Percentiles rank a stretch among this genome's conserved stretches.
These are phyloP conservation scores for Acer yangbiense DNA, from an alignment of 345 rosid species.

Conservation along the genomic window DNA sequence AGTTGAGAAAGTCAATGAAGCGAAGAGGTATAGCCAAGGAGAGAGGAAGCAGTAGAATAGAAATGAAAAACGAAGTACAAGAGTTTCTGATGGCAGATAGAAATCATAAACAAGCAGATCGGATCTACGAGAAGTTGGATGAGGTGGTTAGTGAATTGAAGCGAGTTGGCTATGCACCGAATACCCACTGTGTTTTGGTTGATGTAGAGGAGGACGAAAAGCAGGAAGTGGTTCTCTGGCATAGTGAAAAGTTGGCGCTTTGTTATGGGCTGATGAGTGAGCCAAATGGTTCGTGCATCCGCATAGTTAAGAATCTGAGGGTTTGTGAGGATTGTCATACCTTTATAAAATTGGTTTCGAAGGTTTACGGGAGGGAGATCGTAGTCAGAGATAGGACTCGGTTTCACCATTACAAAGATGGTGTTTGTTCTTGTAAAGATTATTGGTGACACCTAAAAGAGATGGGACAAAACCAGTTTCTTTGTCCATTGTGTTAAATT, in stretches of 20 bases:
- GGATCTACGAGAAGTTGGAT: constrained; percentile 44
- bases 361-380: constrained; percentile 31
- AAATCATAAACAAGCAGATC: constrained; percentile 41
- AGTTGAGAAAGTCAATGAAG: constrained; percentile 53
- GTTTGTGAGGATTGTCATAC: constrained; percentile 50
- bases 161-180: constrained; percentile 29
- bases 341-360: constrained; percentile 40
- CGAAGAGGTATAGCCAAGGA: constrained; percentile 52
- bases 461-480: too few relatives aligned
- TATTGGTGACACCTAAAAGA: constrained; percentile 29
- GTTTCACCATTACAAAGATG: constrained; percentile 41
- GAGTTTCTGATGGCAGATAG: constrained; percentile 60
- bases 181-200: constrained; percentile 31
- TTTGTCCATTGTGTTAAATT: constrained; percentile 1
- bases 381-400: constrained; percentile 42
- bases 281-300: constrained; percentile 32
- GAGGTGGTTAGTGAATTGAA: constrained; percentile 40
- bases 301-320: constrained; percentile 45
- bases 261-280: constrained; percentile 35
- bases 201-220: constrained; percentile 48
- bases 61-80: constrained; percentile 46
- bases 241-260: constrained; percentile 47
- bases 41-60: constrained; percentile 67
- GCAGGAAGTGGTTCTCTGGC: constrained; percentile 34
- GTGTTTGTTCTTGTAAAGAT: constrained; percentile 42